Evolutionary conservation across 192 early-diverging fungal species (phyloP), one percentile per base, ranked within the genome.

Genomic region (Dimargaris cristalligena): DNA sequence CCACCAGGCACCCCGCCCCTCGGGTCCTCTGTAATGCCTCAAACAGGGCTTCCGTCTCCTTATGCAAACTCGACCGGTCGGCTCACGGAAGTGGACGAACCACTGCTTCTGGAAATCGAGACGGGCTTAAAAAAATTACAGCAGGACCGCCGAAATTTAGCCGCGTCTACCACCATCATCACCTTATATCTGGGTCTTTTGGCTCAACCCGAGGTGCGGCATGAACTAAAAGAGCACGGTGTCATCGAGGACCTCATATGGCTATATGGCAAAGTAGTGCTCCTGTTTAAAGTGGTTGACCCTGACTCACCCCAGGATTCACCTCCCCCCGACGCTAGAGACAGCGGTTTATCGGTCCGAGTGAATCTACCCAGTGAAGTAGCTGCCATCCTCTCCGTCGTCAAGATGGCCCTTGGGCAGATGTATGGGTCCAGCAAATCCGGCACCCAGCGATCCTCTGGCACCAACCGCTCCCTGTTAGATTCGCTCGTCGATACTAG

Each of bases 221-320:
- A 13, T 1, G 51, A 52, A 16, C 51, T 52, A 9, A 2, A 28
- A 29, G 23, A 52, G 29, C 22, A 28, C n/a, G 51, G 51, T 52
- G 22, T 28, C 9, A 29, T 52, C 2, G 51, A 52, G 29, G 51
- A 52, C 22, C 29, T 52, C 23, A 29, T 23, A 13, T 52, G 51
- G 51, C 22, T 52, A 9, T 52, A 52, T 28, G 51, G 51, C 22
- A 52, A 52, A 52, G 51, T 52, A 28, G 26, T 2, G 1, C 26
- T 52, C 2, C 1, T 14, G 14, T 28, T 25, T 2, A 13, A 13
- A n/a, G 51, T 52, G 14, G 16, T 52, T n/a, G 51, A 52, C 16
- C 51, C 29, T 13, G 51, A 16, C 29, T 9, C 26, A n/a, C 1
- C 14, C 9, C 2, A 28, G n/a, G 16, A n/a, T 2, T n/a, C 22